phyloP scores from a whole-genome alignment of 345 rosid genomes.

The Kandelia obovata region DNA sequence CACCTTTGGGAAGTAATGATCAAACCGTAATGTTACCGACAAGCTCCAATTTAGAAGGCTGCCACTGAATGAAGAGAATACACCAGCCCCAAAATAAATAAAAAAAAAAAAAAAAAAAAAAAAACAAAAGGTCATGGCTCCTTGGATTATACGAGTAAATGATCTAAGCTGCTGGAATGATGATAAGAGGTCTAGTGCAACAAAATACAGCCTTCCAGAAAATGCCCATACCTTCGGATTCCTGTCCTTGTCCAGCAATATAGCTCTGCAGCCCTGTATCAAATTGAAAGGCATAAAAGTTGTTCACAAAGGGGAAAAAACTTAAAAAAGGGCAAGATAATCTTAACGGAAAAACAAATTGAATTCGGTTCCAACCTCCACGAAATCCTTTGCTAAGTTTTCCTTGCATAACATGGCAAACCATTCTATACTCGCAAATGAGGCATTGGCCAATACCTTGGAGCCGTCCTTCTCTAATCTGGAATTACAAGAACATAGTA shows the following conservation, averaged over 20 bases:
- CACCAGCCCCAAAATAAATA: background rate
- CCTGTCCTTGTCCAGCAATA: conserved; percentile 74
- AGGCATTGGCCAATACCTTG: conserved; percentile 83
- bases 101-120: background rate
- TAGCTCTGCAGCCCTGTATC: conserved; percentile 89
- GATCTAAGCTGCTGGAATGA: too few relatives aligned
- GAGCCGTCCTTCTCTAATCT: conserved; percentile 89
- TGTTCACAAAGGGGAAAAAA: background rate
- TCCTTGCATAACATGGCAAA: conserved; percentile 70
- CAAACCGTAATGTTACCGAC: conserved; percentile 49
- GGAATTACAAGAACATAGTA: conserved; percentile 25
- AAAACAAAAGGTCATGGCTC: background rate
- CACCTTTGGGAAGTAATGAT: conserved; percentile 54
- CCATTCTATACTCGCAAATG: conserved; percentile 76
- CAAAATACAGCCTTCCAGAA: background rate
- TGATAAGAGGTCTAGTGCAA: background rate
- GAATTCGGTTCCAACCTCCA: conserved; percentile 49
- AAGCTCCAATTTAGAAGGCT: conserved; percentile 62
- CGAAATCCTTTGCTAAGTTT: conserved; percentile 78
- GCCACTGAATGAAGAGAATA: conserved; percentile 47
- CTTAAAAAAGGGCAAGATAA: background rate
- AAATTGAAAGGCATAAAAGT: background rate
- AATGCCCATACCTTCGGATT: conserved; percentile 61
- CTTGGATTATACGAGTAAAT: too few relatives aligned
- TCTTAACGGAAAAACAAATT: background rate